Evolutionary conservation across 306 rosid species (phyloP), one percentile per base, ranked within the genome.

Genomic region (Castanea mollissima): DNA sequence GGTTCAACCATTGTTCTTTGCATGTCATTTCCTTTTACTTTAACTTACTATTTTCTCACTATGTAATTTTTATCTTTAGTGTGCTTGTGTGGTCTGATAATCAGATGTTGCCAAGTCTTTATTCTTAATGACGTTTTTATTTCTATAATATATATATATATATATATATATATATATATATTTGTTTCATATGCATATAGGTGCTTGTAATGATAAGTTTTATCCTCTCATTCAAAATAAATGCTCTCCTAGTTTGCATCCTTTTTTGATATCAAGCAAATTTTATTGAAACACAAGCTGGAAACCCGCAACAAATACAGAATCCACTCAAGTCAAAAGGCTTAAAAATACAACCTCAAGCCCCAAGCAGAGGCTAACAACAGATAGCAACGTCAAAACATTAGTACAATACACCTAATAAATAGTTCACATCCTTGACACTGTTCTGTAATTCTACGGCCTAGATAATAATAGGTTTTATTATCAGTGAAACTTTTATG

Each of bases 1-100:
- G 97, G 99, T 94, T 71, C 41, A 77, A 46, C 71, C 84, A 49
- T 78, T 29, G 60, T 46, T 55, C 21, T 2, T 56, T 20, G 21
- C 1, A 11, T 62, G n/a, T 18, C 10, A 13, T 63, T 19, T 27
- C 32, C 71, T 54, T 60, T 69, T 52, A 2, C 65, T 59, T 69
- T 32, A 2, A 63, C 63, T 65, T 18, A 67, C 25, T 19, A 5
- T 35, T 64, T 59, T 74, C 13, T 62, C 32, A 65, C 51, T 27
- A 18, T 41, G 46, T 41, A 41, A 6, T 32, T 32, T 32, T 11
- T 8, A 41, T 35, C 35, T 9, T 31, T 34, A 6, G 23, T 27
- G 34, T 16, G 51, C 5, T 54, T 54, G 25, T 77, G 2, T 55
- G 49, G 23, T 54, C 13, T 67, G 25, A 44, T 12, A 10, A 0